Conservation (phyloP, 192 early-diverging fungal species). For the Paraglomus occultum region DNA sequence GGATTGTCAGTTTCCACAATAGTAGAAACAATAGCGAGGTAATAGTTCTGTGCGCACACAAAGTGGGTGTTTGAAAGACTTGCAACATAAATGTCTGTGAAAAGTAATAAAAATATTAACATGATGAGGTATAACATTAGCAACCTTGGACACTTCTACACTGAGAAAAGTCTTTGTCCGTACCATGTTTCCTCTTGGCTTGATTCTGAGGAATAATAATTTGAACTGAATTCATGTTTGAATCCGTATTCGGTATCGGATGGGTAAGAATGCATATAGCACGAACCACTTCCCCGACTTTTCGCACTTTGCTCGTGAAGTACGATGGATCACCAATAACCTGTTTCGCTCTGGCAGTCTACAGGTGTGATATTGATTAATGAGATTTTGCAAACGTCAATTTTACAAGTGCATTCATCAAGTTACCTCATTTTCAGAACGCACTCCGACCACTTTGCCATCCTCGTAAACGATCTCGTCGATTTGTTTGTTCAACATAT, state of each 20-base stretch:
- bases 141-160: background rate
- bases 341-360: slow-evolving; percentile 74
- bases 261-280: slow-evolving; percentile 93
- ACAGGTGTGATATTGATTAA: slow-evolving; percentile 5
- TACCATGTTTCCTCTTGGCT: slow-evolving; percentile 75
- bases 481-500: slow-evolving; percentile 93
- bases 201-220: slow-evolving; percentile 98
- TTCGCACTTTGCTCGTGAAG: slow-evolving; percentile 76
- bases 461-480: slow-evolving; percentile 85
- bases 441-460: slow-evolving; percentile 88
- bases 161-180: background rate
- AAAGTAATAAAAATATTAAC: background rate
- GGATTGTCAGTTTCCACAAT: slow-evolving; percentile 91
- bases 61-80: slow-evolving; percentile 86
- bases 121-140: background rate
- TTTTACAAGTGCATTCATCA: slow-evolving; percentile 18
- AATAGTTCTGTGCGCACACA: slow-evolving; percentile 85
- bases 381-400: slow-evolving; percentile 5
- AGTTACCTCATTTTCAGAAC: slow-evolving; percentile 76
- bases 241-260: slow-evolving; percentile 84
- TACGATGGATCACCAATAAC: slow-evolving; percentile 99
- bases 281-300: slow-evolving; percentile 85
- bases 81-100: slow-evolving; percentile 90
- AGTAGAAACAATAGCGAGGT: slow-evolving; percentile 96
- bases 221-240: slow-evolving; percentile 84